Base-by-base conservation (phyloP, 2,329 filamentous ascomycete species). In the Dothiorella sarmentorum region DNA sequence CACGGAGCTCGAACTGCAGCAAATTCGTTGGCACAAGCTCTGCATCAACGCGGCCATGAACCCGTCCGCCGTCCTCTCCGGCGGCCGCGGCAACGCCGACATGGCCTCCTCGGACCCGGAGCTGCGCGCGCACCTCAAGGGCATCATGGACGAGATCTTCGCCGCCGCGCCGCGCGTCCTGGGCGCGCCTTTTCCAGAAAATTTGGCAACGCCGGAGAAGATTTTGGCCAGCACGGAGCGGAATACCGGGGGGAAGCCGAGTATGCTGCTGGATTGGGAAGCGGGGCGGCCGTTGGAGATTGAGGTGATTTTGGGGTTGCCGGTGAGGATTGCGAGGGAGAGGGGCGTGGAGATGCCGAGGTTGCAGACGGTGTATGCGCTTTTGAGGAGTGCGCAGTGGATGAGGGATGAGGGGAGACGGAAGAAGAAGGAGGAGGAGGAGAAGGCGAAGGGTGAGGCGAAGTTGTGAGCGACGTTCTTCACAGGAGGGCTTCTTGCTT, bases 331-430 rank as follows among this genome's bases (percentile, higher is more conserved):
- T 60, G 79, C 72, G 1, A 70, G 70, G 62, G 65, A 68, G 44
- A 69, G 73, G 49, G 73, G 71, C 0, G 70, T 81, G 2, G 82
- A 86, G 65, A 82, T 89, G 81, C 85, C 85, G 10, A 75, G 85
- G 68, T 66, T 89, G 73, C 85, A 89, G 75, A 87, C 73, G 20
- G 64, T 89, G 63, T 89, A 89, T 75, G 86, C 85, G 24, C 68
- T 89, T 64, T 68, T 89, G 62, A 80, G 80, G 69, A 86, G 84
- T 68, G 81, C 82, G 64, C 85, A 88, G 75, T 70, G 73, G 62
- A 78, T 78, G 53, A 75, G 82, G 58, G 80, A 82, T 52, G 67
- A 65, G 61, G 57, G 61, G 40, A 68, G 67, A 62, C 61, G 22
- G 42, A 42, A 26, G 42, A 22, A 47, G 53, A 38, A 38, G 29